Percentiles rank a stretch among this genome's conserved stretches.
These are phyloP conservation scores for Ramalina intermedia DNA, from an alignment of 495 filamentous ascomycete genomes.

Conservation along the genomic window DNA sequence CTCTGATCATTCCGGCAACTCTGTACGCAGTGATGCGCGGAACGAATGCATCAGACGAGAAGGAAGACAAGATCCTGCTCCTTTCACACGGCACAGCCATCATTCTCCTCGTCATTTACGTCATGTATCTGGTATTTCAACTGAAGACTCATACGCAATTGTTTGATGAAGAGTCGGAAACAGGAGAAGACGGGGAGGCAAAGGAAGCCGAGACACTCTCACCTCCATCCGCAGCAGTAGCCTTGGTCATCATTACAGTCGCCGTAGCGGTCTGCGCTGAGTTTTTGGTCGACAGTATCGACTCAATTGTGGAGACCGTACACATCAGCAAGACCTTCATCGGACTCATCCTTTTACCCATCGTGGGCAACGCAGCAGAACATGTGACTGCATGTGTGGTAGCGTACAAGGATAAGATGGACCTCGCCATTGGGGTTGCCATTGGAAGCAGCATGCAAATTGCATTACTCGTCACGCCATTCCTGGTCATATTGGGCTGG, in stretches of 20 bases:
- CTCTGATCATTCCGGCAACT: constrained; percentile 81
- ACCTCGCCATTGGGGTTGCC: constrained; percentile 85
- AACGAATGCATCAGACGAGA: constrained; percentile 23
- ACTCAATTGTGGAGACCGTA: constrained; percentile 65
- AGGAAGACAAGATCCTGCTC: constrained; percentile 52
- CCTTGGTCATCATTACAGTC: constrained; percentile 64
- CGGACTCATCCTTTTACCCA: constrained; percentile 86
- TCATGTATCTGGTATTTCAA: constrained; percentile 85
- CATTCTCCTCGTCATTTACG: constrained; percentile 76
- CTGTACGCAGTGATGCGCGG: constrained; percentile 45
- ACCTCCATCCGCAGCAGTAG: constrained; percentile 56
- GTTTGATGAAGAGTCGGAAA: constrained; percentile 48
- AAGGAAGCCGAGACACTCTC: constrained; percentile 44
- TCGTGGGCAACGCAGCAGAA: constrained; percentile 95
- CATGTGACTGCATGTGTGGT: constrained; percentile 92
- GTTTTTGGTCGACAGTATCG: constrained; percentile 86
- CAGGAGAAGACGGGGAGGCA: constrained; percentile 19
- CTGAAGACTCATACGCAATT: constrained; percentile 65
- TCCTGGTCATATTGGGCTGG: constrained; percentile 86
- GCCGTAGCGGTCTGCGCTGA: constrained; percentile 86
- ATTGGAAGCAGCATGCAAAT: constrained; percentile 93
- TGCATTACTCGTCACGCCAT: constrained; percentile 80
- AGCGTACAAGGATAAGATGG: constrained; percentile 92
- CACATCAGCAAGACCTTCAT: constrained; percentile 94
- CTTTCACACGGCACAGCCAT: constrained; percentile 85